Base-by-base conservation (phyloP, 1,139 yeast genomes). In the Sugiyamaella novakii region DNA sequence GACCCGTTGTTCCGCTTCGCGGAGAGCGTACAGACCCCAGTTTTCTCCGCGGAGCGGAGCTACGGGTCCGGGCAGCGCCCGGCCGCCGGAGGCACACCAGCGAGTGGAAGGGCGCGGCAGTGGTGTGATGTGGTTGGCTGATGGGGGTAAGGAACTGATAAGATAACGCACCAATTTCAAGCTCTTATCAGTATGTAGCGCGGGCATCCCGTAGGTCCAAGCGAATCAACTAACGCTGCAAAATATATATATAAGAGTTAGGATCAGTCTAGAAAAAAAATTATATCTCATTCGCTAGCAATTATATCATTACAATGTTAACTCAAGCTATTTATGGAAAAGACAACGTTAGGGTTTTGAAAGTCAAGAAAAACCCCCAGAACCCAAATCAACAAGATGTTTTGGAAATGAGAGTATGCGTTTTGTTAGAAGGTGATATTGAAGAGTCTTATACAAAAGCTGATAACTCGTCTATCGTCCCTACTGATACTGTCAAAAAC, bases 401-500 rank as follows among this genome's bases (percentile, higher is more conserved):
- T 42, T 78, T 86, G 66, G 96, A 89, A 71, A 87, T 95, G 52
- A 84, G 88, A 53, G 95, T 86, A 46, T 76, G 77, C 58, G 83
- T 83, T 19, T 75, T 89, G 52, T 77, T 89, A 53, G 81, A 78
- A 59, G 97, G 97, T 54, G 78, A 76, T 48, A 83, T 89, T 60
- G 95, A 85, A 54, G 71, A 72, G 27, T 81, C 95, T 2, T 89
- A 87, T 73, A 89, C 96, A 47, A 66, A 83, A 55, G 96, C 96
- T 33, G 95, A 89, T 69, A 89, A 89, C 71, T 67, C 87, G 2
- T 78, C 86, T n/a, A 82, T 89, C 62, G 95, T 89, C 42, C 96
- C 97, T 50, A 89, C 97, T 10, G 97, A 89, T 69, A 88, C 96
- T 1, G 91, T 88, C 54, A 89, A 89, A 71, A 89, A 89, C 75